phyloP scores from a whole-genome alignment of 2,329 filamentous ascomycete species.

The Penicillium nordicum region DNA sequence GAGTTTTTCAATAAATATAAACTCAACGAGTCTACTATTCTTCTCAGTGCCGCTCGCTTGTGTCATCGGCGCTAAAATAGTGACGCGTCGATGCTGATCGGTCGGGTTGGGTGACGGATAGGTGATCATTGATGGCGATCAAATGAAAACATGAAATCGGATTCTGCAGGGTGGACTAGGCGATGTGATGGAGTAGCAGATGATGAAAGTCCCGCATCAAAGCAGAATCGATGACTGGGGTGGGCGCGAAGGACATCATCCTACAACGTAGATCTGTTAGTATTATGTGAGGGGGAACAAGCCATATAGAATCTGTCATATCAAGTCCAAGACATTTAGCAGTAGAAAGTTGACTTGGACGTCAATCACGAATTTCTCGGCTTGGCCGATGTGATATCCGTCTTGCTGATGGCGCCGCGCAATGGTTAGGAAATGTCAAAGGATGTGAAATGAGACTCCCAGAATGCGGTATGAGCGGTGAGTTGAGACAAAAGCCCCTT shows the following conservation, averaged over 20 bases:
- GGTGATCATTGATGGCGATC: not conserved
- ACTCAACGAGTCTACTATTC: not conserved
- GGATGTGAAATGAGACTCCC: not conserved
- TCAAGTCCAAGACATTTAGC: not conserved
- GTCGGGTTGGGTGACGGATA: not conserved
- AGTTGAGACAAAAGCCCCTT: not conserved
- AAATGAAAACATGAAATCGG: not conserved
- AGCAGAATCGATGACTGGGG: not conserved
- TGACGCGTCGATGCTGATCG: constrained; percentile 13
- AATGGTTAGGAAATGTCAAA: not conserved
- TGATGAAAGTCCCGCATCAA: not conserved
- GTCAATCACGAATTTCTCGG: not conserved
- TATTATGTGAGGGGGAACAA: not conserved
- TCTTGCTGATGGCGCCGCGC: not conserved
- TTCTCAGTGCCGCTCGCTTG: not conserved
- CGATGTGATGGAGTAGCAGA: not conserved
- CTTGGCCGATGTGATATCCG: not conserved
- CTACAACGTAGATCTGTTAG: not conserved
- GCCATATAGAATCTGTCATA: not conserved
- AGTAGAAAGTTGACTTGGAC: not conserved
- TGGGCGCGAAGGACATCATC: not conserved
- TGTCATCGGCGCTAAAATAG: constrained; percentile 4
- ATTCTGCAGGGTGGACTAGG: not conserved
- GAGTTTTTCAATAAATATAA: not conserved
- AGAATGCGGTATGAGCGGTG: not conserved